These are phyloP conservation scores for Dictyostelium firmibasis DNA, from an alignment of 78 protist species.

Conservation along the genomic window DNA sequence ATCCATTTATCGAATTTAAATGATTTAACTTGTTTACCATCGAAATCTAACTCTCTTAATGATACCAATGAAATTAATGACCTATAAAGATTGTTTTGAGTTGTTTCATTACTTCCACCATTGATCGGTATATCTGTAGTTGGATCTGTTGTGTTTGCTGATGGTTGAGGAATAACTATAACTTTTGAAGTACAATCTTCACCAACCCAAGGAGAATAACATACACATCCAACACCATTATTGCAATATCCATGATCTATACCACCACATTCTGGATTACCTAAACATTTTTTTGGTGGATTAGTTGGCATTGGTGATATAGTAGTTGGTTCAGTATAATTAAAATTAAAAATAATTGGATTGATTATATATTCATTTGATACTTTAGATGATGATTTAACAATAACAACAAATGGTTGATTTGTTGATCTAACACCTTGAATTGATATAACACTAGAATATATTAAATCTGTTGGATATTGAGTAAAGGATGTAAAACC, in stretches of 20 bases:
- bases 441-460: neutral
- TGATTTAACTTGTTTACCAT: neutral
- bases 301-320: neutral
- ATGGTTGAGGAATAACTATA: neutral
- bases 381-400: neutral
- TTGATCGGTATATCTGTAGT: neutral
- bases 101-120: neutral
- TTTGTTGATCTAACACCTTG: neutral
- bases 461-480: neutral
- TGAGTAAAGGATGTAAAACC: neutral
- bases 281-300: conserved; percentile 5
- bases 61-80: conserved; percentile 9
- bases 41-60: conserved; percentile 15
- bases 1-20: conserved; percentile 9
- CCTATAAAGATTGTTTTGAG: neutral
- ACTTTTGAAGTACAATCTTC: neutral
- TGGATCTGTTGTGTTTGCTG: neutral
- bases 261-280: conserved; percentile 31
- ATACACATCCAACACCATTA: neutral
- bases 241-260: neutral
- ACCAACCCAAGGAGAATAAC: conserved; percentile 3
- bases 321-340: neutral
- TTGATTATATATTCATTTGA: neutral
- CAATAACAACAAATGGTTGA: neutral
- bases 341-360: neutral